Evolutionary conservation across 116 monocot genomes (phyloP).

Genomic region (Zostera marina): DNA sequence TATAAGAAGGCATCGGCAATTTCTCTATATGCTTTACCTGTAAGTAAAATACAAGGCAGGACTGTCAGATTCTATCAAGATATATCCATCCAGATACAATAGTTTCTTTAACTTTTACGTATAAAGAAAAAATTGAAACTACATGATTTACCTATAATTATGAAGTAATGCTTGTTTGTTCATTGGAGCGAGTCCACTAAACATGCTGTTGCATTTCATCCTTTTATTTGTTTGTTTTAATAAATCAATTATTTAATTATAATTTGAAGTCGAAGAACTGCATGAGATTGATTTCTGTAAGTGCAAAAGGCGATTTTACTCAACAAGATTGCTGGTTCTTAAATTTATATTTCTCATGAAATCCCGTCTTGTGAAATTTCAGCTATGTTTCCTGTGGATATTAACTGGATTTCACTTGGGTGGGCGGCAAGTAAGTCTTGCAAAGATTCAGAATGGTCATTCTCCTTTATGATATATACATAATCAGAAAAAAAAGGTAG

Average conservation of each 20-base stretch:
- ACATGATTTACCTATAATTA: too few relatives aligned
- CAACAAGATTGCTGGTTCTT: too few relatives aligned
- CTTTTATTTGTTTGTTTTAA: too few relatives aligned
- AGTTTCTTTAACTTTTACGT: too few relatives aligned
- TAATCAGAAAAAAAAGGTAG: neutral
- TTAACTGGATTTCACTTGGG: constrained; percentile 1
- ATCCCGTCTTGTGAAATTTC: neutral
- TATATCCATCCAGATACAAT: neutral
- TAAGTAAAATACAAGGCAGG: neutral
- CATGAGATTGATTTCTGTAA: too few relatives aligned
- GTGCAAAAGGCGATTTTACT: too few relatives aligned
- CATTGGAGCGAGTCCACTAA: too few relatives aligned
- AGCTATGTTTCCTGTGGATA: constrained; percentile 4
- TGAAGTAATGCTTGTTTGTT: too few relatives aligned
- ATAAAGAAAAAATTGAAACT: too few relatives aligned
- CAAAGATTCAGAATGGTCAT: neutral
- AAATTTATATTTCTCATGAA: neutral
- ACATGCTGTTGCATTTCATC: too few relatives aligned
- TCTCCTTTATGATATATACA: neutral
- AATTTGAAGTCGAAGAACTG: too few relatives aligned
- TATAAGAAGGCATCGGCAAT: neutral
- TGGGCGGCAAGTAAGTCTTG: neutral
- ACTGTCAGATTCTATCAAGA: neutral
- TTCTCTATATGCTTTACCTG: neutral
- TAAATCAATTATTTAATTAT: too few relatives aligned